phyloP scores from a whole-genome alignment of 164 flowering plant genomes.

The Magnolia officinalis region DNA sequence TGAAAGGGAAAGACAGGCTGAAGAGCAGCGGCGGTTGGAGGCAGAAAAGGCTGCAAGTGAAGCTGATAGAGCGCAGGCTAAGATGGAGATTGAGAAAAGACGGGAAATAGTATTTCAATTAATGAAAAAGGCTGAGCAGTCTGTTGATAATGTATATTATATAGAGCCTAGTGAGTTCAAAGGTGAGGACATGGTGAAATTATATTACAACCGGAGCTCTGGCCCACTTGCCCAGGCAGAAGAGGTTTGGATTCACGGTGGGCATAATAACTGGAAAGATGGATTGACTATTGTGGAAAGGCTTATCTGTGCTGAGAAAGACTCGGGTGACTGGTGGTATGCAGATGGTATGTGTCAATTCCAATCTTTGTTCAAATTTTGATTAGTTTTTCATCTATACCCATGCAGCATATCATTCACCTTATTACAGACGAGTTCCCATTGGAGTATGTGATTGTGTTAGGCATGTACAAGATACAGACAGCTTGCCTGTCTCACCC shows the following conservation, averaged over 20 bases:
- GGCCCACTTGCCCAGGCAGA: constrained; percentile 74
- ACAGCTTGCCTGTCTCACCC: no score
- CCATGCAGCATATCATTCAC: neutral
- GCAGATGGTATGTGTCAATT: constrained; percentile 58
- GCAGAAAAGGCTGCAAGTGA: constrained; percentile 71
- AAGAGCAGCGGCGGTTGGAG: constrained; percentile 65
- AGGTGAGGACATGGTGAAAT: constrained; percentile 55
- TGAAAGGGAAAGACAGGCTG: constrained; percentile 76
- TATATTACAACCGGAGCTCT: constrained; percentile 69
- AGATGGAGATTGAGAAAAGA: constrained; percentile 47
- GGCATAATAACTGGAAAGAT: constrained; percentile 71
- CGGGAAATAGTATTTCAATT: constrained; percentile 37
- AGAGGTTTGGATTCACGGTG: constrained; percentile 93
- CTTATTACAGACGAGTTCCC: no score
- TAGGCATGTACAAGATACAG: no score
- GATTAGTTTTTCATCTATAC: neutral
- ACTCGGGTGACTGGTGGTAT: constrained; percentile 88
- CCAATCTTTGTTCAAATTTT: neutral
- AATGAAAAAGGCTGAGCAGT: constrained; percentile 48
- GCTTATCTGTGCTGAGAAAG: constrained; percentile 46
- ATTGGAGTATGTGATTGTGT: no score
- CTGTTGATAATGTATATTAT: constrained; percentile 59
- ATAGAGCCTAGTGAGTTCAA: constrained; percentile 69
- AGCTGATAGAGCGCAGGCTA: constrained; percentile 79
- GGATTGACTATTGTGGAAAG: constrained; percentile 62